Evolutionary conservation across 352 stramenopile species (phyloP).

Genomic region (Plasmopara viticola): DNA sequence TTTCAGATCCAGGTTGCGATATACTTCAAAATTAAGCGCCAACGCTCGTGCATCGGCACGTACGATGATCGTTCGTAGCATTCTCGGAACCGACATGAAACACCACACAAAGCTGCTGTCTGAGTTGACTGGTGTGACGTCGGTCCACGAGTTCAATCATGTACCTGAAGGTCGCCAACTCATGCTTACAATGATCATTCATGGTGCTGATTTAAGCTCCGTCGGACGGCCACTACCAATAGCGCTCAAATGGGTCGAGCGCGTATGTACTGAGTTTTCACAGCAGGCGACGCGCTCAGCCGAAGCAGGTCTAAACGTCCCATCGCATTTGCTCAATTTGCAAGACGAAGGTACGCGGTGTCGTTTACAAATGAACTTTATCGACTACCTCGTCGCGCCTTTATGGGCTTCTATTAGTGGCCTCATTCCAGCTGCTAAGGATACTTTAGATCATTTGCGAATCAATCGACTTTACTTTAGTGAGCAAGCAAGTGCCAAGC

Average conservation of each 20-base stretch:
- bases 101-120: slow-evolving; percentile 67
- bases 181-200: slow-evolving; percentile 81
- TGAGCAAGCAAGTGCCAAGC: slow-evolving; percentile 38
- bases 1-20: slow-evolving; percentile 43
- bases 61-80: slow-evolving; percentile 65
- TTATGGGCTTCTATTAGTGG: slow-evolving; percentile 56
- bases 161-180: slow-evolving; percentile 60
- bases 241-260: slow-evolving; percentile 58
- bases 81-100: slow-evolving; percentile 80
- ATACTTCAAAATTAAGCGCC: slow-evolving; percentile 50
- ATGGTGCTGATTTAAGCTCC: slow-evolving; percentile 66
- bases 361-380: slow-evolving; percentile 78
- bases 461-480: slow-evolving; percentile 69
- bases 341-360: slow-evolving; percentile 57
- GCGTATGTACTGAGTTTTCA: slow-evolving; percentile 75
- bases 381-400: slow-evolving; percentile 76
- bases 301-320: slow-evolving; percentile 49
- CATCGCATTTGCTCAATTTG: slow-evolving; percentile 70
- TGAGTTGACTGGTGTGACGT: slow-evolving; percentile 38
- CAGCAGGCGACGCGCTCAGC: slow-evolving; percentile 57
- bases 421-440: slow-evolving; percentile 47
- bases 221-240: slow-evolving; percentile 42
- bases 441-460: slow-evolving; percentile 43
- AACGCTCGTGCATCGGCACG: slow-evolving; percentile 40
- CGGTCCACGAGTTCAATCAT: slow-evolving; percentile 45